Evolutionary conservation across 345 rosid genomes (phyloP).

Genomic region (Brassica incana): DNA sequence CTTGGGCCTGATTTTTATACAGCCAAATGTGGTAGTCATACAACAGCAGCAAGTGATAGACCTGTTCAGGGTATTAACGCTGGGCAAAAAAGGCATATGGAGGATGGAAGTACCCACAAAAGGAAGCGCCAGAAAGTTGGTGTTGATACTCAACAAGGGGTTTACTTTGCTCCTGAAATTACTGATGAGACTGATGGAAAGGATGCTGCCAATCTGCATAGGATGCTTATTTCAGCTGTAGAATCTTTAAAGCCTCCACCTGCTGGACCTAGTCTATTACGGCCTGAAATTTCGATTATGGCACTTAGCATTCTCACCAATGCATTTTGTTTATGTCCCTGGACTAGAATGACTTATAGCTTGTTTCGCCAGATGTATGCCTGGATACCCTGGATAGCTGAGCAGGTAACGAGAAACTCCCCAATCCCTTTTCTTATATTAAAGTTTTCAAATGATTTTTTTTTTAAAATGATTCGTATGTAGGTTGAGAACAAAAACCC

Average conservation of each 20-base stretch:
- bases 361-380: constrained; percentile 60
- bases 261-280: constrained; percentile 44
- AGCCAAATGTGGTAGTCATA: constrained; percentile 32
- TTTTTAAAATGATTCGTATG: constrained; percentile 26
- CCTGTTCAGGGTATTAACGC: constrained; percentile 43
- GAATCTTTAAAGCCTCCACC: constrained; percentile 58
- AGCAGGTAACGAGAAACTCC: constrained; percentile 50
- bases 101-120: constrained; percentile 42
- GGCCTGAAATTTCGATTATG: constrained; percentile 56
- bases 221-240: constrained; percentile 55
- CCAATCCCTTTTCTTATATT: constrained; percentile 9
- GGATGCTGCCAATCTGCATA: constrained; percentile 51
- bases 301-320: constrained; percentile 83
- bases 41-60: constrained; percentile 37
- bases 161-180: constrained; percentile 40
- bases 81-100: constrained; percentile 64
- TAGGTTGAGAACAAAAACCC: constrained; percentile 59
- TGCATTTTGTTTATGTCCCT: constrained; percentile 64
- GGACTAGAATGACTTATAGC: constrained; percentile 50
- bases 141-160: constrained; percentile 43
- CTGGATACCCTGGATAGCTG: constrained; percentile 84
- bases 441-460: not conserved
- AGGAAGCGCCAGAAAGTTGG: constrained; percentile 70
- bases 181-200: constrained; percentile 52
- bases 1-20: constrained; percentile 55